These are phyloP conservation scores for Phtheirospermum japonicum DNA, from an alignment of 257 asterid species.

Conservation along the genomic window DNA sequence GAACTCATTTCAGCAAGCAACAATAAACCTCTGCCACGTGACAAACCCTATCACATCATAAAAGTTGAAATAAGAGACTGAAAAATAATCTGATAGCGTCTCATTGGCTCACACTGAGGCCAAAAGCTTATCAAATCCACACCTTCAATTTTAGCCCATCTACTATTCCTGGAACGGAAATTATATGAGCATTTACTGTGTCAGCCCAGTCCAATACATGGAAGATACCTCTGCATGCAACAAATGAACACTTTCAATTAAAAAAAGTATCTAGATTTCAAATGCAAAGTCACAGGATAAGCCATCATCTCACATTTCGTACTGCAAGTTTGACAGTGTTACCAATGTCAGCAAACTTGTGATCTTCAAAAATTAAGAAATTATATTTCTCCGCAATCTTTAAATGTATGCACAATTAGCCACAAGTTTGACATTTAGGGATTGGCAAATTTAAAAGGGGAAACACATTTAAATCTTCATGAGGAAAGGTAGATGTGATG, in stretches of 20 bases:
- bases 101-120: not conserved
- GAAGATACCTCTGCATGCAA: constrained; percentile 67
- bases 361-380: constrained; percentile 88
- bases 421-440: not conserved
- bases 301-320: constrained; percentile 71
- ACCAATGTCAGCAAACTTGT: constrained; percentile 96
- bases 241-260: constrained; percentile 25
- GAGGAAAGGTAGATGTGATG: not conserved
- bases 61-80: constrained; percentile 19
- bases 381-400: constrained; percentile 87
- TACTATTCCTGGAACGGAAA: constrained; percentile 95
- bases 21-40: constrained; percentile 75
- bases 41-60: constrained; percentile 56
- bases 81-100: constrained; percentile 8
- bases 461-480: constrained; percentile 2
- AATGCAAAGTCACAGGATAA: too few species aligned
- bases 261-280: constrained; percentile 10
- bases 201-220: constrained; percentile 94
- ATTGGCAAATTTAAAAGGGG: not conserved
- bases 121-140: constrained; percentile 19
- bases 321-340: constrained; percentile 94
- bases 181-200: constrained; percentile 83
- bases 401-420: constrained; percentile 21
- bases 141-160: constrained; percentile 91
- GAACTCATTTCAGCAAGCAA: constrained; percentile 98